Percentiles rank a stretch among this genome's conserved stretches.
Conservation (phyloP, 2,329 filamentous ascomycete genomes). For the Biscogniauxia mediterranea region DNA sequence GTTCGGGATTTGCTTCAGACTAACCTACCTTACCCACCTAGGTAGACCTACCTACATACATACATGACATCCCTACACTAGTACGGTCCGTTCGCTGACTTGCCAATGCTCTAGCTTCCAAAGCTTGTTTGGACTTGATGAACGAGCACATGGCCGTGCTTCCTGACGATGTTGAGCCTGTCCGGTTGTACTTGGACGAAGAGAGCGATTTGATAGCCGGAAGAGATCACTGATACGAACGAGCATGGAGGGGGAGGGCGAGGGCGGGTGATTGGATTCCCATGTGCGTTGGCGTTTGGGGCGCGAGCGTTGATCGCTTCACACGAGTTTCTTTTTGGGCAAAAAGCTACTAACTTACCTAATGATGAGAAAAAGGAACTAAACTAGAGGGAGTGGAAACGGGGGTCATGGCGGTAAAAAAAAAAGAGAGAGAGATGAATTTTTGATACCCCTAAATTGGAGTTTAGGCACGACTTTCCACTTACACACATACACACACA, state of each 20-base stretch:
- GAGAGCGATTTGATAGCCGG: conserved; percentile 1
- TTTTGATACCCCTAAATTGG: conserved; percentile 30
- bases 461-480: conserved; percentile 14
- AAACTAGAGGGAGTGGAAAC: conserved; percentile 3
- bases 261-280: neutral
- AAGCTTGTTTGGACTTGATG: conserved; percentile 32
- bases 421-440: conserved; percentile 13
- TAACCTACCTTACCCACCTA: too few species aligned
- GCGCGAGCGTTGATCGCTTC: neutral
- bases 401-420: conserved; percentile 15
- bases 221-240: conserved; percentile 6
- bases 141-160: conserved; percentile 33
- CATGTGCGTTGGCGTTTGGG: neutral
- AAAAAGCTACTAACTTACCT: too few species aligned
- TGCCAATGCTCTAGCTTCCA: conserved; percentile 26
- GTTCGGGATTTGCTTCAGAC: conserved; percentile 1
- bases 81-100: conserved; percentile 5
- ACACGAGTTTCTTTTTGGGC: neutral
- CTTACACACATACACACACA: neutral
- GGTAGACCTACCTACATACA: neutral
- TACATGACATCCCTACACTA: neutral
- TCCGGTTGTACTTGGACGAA: conserved; percentile 16
- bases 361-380: conserved; percentile 1
- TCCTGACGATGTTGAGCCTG: conserved; percentile 27
- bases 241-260: too few species aligned